A percentile compares a stretch with the other conserved stretches of the same genome.
phyloP scores from a whole-genome alignment of 139 green algal species.

The Desmodesmus armatus region DNA sequence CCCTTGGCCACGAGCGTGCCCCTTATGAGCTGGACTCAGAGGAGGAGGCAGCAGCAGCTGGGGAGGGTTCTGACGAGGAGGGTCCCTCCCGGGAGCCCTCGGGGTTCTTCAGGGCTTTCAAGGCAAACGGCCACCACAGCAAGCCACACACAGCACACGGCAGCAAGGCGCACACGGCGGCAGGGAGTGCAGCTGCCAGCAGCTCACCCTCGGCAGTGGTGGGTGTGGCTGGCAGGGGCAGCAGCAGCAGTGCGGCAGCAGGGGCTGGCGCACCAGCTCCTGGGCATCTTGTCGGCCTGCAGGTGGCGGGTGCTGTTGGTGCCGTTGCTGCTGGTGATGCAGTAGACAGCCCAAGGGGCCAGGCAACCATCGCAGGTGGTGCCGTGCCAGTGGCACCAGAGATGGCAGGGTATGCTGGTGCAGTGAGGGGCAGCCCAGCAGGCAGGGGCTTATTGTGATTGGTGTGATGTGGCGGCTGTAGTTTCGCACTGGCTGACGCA shows the following conservation, averaged over 20 bases:
- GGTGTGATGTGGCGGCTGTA: too few species aligned
- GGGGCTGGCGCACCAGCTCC: too few species aligned
- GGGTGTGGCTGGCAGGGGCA: background rate
- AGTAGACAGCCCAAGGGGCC: too few species aligned
- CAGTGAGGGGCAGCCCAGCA: too few species aligned
- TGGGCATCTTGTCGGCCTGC: too few species aligned
- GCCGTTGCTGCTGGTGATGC: background rate
- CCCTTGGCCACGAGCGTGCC: background rate
- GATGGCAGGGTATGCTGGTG: too few species aligned
- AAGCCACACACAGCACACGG: background rate
- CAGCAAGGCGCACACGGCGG: background rate
- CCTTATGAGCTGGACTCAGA: constrained; percentile 21
- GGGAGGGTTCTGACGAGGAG: background rate
- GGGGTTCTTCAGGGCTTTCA: constrained; percentile 30
- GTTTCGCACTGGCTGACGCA: too few species aligned
- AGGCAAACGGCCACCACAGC: background rate
- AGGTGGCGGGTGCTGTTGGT: constrained; percentile 10
- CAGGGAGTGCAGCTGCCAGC: background rate
- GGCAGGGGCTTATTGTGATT: too few species aligned
- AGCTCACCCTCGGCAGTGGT: background rate
- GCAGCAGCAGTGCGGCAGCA: background rate
- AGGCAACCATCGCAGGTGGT: too few species aligned
- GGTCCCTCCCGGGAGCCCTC: constrained; percentile 10
- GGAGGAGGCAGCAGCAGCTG: constrained; percentile 7
- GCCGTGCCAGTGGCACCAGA: too few species aligned